These are phyloP conservation scores for Ehretia macrophylla DNA, from an alignment of 257 asterid species.

Conservation along the genomic window DNA sequence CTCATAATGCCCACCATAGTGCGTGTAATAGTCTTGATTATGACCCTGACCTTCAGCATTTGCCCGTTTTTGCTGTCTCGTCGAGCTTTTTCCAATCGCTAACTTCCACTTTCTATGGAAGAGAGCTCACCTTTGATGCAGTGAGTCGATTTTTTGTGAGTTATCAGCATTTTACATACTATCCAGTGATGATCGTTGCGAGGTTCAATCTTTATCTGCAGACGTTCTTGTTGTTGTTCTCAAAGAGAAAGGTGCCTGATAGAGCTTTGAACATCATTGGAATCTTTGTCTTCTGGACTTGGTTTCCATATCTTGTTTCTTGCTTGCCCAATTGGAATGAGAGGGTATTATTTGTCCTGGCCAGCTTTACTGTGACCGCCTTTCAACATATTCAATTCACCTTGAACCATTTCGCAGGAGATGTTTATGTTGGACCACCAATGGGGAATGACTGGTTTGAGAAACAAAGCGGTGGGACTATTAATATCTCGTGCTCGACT, in stretches of 20 bases:
- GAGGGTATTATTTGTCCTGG: slow-evolving; percentile 48
- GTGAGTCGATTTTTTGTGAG: slow-evolving; percentile 57
- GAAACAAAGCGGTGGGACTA: slow-evolving; percentile 78
- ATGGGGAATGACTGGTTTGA: slow-evolving; percentile 86
- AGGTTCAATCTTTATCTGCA: slow-evolving; percentile 74
- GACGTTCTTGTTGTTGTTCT: slow-evolving; percentile 57
- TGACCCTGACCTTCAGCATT: slow-evolving; percentile 90
- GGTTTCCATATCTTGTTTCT: slow-evolving; percentile 77
- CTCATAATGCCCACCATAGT: slow-evolving; percentile 81
- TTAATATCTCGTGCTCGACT: slow-evolving; percentile 60
- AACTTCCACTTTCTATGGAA: slow-evolving; percentile 52
- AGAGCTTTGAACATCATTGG: slow-evolving; percentile 65
- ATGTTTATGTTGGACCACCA: slow-evolving; percentile 66
- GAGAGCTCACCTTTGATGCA: slow-evolving; percentile 58
- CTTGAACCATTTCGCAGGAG: slow-evolving; percentile 80
- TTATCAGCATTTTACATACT: slow-evolving; percentile 67
- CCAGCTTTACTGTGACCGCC: slow-evolving; percentile 49
- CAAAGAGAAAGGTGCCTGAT: slow-evolving; percentile 57
- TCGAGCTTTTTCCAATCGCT: slow-evolving; percentile 39
- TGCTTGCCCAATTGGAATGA: slow-evolving; percentile 66
- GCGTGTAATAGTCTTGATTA: slow-evolving; percentile 84
- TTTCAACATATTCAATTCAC: slow-evolving; percentile 82
- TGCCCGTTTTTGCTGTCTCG: slow-evolving; percentile 82
- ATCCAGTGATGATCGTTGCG: slow-evolving; percentile 64
- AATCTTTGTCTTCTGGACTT: slow-evolving; percentile 69